Conservation (phyloP, 768 basidiomycete genomes). For the Mycena rosella region DNA sequence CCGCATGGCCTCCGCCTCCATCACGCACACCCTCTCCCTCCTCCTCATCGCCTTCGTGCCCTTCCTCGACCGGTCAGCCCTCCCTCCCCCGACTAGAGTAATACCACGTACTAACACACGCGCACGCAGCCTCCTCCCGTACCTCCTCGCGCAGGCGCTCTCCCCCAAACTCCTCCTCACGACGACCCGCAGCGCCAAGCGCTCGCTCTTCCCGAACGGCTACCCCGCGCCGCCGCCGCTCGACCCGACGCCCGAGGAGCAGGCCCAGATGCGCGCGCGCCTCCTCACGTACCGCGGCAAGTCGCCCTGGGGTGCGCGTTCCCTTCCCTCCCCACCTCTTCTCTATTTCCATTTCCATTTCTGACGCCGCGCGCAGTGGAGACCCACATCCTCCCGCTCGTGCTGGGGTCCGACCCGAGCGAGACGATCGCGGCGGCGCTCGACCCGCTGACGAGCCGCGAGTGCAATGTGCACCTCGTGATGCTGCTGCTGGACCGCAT, state of each 20-base stretch:
- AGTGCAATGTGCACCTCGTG: conserved; percentile 85
- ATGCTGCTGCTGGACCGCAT: conserved; percentile 81
- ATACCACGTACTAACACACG: neutral
- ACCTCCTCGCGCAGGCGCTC: conserved; percentile 69
- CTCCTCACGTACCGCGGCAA: conserved; percentile 49
- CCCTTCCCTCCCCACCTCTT: neutral
- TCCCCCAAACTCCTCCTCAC: conserved; percentile 65
- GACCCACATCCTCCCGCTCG: conserved; percentile 60
- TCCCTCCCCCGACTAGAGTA: neutral
- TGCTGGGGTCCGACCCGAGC: conserved; percentile 68
- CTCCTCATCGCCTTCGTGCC: conserved; percentile 60
- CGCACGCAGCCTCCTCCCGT: conserved; percentile 70
- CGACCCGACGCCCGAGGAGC: conserved; percentile 85
- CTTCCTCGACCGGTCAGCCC: conserved; percentile 70
- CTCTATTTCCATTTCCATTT: neutral
- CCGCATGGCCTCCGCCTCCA: conserved; percentile 61
- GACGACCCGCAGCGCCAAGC: conserved; percentile 68
- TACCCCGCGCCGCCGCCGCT: conserved; percentile 81
- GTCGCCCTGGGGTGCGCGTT: conserved; percentile 32
- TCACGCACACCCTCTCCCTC: conserved; percentile 62
- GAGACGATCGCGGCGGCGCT: conserved; percentile 65
- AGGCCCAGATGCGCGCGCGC: conserved; percentile 65
- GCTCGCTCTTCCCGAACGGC: conserved; percentile 88
- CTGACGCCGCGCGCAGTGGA: conserved; percentile 18
- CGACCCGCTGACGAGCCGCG: conserved; percentile 69